These are phyloP conservation scores for Physaria fendleri DNA, from an alignment of 345 rosid species.

Conservation along the genomic window DNA sequence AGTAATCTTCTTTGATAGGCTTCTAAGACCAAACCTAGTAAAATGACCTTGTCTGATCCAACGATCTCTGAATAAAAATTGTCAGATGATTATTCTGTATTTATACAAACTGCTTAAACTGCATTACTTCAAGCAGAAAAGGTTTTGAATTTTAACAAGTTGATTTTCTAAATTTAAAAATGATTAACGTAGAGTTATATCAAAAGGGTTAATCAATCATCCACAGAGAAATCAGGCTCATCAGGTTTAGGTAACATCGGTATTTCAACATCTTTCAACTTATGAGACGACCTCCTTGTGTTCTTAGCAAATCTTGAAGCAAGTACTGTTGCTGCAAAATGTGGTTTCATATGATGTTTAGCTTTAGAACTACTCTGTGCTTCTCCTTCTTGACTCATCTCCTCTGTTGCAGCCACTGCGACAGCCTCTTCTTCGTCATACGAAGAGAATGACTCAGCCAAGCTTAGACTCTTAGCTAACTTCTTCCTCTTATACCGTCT, in stretches of 20 bases:
- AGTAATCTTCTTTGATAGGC: background rate
- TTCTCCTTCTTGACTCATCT: slow-evolving; percentile 18
- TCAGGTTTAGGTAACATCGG: slow-evolving; percentile 76
- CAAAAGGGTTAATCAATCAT: slow-evolving; percentile 30
- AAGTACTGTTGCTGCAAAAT: slow-evolving; percentile 60
- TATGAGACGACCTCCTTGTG: slow-evolving; percentile 74
- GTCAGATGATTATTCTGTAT: slow-evolving; percentile 17
- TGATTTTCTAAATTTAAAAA: slow-evolving; percentile 11
- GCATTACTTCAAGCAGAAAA: slow-evolving; percentile 18
- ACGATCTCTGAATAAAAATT: background rate
- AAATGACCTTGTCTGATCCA: background rate
- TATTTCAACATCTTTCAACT: slow-evolving; percentile 54
- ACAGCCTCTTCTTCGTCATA: slow-evolving; percentile 27
- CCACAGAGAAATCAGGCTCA: slow-evolving; percentile 79
- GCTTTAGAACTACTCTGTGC: background rate
- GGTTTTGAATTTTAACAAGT: background rate
- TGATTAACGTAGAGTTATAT: background rate
- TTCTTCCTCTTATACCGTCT: slow-evolving; percentile 43
- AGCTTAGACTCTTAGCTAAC: slow-evolving; percentile 36
- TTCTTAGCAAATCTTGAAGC: slow-evolving; percentile 88
- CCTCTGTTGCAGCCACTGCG: slow-evolving; percentile 18
- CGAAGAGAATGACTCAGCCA: slow-evolving; percentile 39
- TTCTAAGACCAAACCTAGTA: background rate
- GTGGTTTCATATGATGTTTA: slow-evolving; percentile 34
- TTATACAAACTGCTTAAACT: slow-evolving; percentile 30